phyloP scores from a whole-genome alignment of 305 asterid species.

The Fraxinus greggii region DNA sequence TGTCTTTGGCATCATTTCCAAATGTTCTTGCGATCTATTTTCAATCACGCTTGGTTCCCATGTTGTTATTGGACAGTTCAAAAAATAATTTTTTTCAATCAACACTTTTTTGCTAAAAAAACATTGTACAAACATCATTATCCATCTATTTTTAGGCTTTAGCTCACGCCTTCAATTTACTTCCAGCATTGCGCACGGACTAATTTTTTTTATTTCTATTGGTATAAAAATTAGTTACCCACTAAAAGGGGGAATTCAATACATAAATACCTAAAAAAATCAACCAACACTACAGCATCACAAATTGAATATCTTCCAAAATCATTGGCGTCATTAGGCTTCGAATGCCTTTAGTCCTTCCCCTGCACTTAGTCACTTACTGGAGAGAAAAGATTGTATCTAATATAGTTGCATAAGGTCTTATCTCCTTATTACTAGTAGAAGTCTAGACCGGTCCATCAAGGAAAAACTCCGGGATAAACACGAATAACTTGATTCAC shows the following conservation, averaged over 20 bases:
- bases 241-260: background rate
- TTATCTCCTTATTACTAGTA: background rate
- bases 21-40: too few relatives aligned
- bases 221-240: background rate
- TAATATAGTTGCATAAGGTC: background rate
- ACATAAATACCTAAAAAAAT: background rate
- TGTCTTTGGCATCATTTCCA: too few relatives aligned
- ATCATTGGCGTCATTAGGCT: background rate
- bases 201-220: background rate
- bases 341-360: background rate
- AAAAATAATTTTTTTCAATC: too few relatives aligned
- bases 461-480: background rate
- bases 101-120: too few relatives aligned
- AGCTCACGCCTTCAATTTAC: too few relatives aligned
- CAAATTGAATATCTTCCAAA: conserved; percentile 17
- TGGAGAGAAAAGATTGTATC: background rate
- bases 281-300: background rate
- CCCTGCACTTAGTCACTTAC: background rate
- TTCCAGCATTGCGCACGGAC: background rate
- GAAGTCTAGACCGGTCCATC: background rate
- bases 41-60: too few relatives aligned
- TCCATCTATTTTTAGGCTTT: too few relatives aligned
- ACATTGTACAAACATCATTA: too few relatives aligned
- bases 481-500: conserved; percentile 14
- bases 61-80: too few relatives aligned